Evolutionary conservation across 1,284 basidiomycete species (phyloP).

Genomic region (Wolfiporia cocos): DNA sequence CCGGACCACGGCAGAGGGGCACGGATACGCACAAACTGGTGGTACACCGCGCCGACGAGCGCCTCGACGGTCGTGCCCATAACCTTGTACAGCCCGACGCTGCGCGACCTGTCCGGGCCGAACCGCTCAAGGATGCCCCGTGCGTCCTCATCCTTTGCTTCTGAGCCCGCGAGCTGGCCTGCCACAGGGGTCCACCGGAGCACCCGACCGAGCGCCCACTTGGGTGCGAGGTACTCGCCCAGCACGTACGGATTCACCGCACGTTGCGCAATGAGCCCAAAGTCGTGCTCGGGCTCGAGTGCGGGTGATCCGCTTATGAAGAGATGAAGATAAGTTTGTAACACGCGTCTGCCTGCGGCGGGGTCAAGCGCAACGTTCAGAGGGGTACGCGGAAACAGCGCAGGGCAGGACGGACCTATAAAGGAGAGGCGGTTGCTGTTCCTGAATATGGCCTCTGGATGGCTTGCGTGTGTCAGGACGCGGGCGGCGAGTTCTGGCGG

Average conservation of each 20-base stretch:
- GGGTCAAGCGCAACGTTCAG: neutral
- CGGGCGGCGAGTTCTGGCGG: constrained; percentile 62
- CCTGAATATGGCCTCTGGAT: constrained; percentile 52
- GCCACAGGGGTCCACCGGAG: constrained; percentile 61
- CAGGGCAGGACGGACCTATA: constrained; percentile 43
- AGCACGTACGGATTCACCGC: constrained; percentile 62
- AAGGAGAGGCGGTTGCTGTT: constrained; percentile 69
- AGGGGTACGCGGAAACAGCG: neutral
- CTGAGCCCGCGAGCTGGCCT: constrained; percentile 12
- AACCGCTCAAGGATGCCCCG: constrained; percentile 17
- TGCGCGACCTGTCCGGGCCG: constrained; percentile 30
- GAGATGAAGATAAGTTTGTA: constrained; percentile 65
- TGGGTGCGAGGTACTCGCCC: constrained; percentile 65
- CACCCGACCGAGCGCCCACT: constrained; percentile 61
- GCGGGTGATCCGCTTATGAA: constrained; percentile 59
- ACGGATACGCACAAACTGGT: constrained; percentile 63
- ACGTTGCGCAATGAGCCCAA: constrained; percentile 46
- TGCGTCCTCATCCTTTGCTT: constrained; percentile 15
- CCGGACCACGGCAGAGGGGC: neutral
- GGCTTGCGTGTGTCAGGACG: constrained; percentile 71
- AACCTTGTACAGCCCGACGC: constrained; percentile 69
- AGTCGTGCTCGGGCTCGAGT: constrained; percentile 38
- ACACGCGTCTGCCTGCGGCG: constrained; percentile 60
- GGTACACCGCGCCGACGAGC: constrained; percentile 69
- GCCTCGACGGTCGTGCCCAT: constrained; percentile 72